Percentiles rank a stretch among this genome's conserved stretches.
These are phyloP conservation scores for Lodderomyces parapsilosis DNA, from an alignment of 1,139 yeast genomes.

Conservation along the genomic window DNA sequence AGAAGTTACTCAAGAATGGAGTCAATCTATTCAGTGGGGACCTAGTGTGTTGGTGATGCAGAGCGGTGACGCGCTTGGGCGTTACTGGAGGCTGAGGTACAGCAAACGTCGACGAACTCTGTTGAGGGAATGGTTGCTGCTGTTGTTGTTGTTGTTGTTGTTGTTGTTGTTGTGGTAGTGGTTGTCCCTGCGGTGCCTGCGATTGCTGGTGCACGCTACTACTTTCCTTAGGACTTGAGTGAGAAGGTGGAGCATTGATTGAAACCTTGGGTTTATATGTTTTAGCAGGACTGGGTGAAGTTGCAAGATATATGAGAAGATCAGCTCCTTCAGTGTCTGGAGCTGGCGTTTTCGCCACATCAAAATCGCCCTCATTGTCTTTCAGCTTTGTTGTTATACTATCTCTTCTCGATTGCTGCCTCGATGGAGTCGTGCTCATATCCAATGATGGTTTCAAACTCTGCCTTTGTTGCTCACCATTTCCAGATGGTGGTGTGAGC, in stretches of 20 bases:
- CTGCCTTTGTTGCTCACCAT: constrained; percentile 15
- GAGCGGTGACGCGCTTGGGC: constrained; percentile 19
- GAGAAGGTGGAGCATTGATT: constrained; percentile 8
- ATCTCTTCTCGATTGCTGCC: constrained; percentile 8
- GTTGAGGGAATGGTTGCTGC: constrained; percentile 6
- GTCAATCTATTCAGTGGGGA: constrained; percentile 48
- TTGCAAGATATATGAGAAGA: constrained; percentile 54
- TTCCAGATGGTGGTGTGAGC: constrained; percentile 30
- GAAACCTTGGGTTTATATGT: constrained; percentile 35
- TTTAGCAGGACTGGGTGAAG: constrained; percentile 78
- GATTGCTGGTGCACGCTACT: constrained; percentile 1
- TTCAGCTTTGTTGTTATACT: constrained; percentile 4
- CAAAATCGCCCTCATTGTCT: not conserved
- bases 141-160: constrained; percentile 23
- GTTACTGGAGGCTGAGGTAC: constrained; percentile 49
- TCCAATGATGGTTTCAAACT: constrained; percentile 40
- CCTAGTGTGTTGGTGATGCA: constrained; percentile 11
- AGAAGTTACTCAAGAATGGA: constrained; percentile 35
- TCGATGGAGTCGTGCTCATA: constrained; percentile 18
- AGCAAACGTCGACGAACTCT: constrained; percentile 23
- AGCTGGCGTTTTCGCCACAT: constrained; percentile 7
- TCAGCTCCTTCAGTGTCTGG: constrained; percentile 66
- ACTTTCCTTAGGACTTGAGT: not conserved
- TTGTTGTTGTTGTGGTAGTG: constrained; percentile 4
- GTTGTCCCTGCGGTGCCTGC: constrained; percentile 9